phyloP scores from a whole-genome alignment of 2,329 filamentous ascomycete species.

The Paraconiothyrium sp. region DNA sequence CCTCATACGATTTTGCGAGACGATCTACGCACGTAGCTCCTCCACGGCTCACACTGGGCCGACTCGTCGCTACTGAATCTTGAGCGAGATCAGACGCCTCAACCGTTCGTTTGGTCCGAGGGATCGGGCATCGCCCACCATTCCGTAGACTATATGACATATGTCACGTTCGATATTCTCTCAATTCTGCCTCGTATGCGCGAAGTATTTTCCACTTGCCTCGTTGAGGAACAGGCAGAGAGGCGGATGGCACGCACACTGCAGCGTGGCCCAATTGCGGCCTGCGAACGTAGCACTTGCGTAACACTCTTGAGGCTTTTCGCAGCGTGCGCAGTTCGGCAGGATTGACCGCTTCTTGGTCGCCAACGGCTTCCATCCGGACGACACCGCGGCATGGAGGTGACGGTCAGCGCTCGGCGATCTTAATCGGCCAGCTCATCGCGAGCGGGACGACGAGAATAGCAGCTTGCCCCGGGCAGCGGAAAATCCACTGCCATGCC shows the following conservation, averaged over 20 bases:
- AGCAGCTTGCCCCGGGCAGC: not conserved
- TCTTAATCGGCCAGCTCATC: not conserved
- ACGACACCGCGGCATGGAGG: no score
- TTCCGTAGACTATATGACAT: not conserved
- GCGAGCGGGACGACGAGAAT: not conserved
- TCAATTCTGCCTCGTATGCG: conserved; percentile 12
- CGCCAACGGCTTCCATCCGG: not conserved
- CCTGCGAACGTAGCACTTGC: not conserved
- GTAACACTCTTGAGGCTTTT: not conserved
- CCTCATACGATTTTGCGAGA: not conserved
- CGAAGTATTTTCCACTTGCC: conserved; percentile 1
- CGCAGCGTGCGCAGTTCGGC: not conserved
- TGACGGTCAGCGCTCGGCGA: not conserved
- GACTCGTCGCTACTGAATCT: not conserved
- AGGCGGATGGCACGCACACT: not conserved
- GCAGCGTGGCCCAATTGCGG: not conserved
- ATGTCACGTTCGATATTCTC: no score
- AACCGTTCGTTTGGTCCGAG: not conserved
- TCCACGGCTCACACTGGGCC: no score
- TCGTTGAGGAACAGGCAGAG: not conserved
- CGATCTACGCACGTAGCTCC: not conserved
- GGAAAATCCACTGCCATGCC: not conserved
- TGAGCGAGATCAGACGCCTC: not conserved
- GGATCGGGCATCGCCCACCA: not conserved
- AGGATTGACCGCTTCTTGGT: not conserved